These are phyloP conservation scores for Aspergillus kassunensis DNA, from an alignment of 495 filamentous ascomycete genomes.

Conservation along the genomic window DNA sequence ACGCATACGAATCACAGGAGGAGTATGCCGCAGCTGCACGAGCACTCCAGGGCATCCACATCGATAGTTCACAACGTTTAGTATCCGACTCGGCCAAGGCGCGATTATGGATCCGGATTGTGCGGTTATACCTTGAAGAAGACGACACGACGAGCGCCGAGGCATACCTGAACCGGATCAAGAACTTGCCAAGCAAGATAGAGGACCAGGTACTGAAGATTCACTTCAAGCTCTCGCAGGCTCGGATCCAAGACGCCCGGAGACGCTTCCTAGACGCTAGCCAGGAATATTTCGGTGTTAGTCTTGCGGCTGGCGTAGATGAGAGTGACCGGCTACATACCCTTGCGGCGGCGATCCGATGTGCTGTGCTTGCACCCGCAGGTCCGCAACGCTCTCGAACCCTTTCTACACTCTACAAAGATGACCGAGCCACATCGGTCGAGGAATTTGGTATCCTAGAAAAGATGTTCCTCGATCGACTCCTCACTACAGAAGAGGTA, in stretches of 20 bases:
- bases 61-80: slow-evolving; percentile 81
- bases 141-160: slow-evolving; percentile 86
- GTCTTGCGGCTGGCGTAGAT: slow-evolving; percentile 66
- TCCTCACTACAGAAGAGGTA: slow-evolving; percentile 77
- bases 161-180: slow-evolving; percentile 84
- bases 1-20: slow-evolving; percentile 76
- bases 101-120: slow-evolving; percentile 85
- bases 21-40: slow-evolving; percentile 76
- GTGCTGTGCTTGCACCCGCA: slow-evolving; percentile 90
- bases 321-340: slow-evolving; percentile 83
- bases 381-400: slow-evolving; percentile 78
- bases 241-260: slow-evolving; percentile 86
- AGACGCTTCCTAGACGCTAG: slow-evolving; percentile 88
- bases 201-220: slow-evolving; percentile 66
- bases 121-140: slow-evolving; percentile 89
- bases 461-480: slow-evolving; percentile 93
- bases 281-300: slow-evolving; percentile 81
- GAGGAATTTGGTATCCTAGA: slow-evolving; percentile 86
- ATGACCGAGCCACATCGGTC: slow-evolving; percentile 73
- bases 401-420: slow-evolving; percentile 85
- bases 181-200: slow-evolving; percentile 80
- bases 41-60: slow-evolving; percentile 74
- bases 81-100: slow-evolving; percentile 76
- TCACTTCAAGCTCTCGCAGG: slow-evolving; percentile 85
- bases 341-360: slow-evolving; percentile 83